These are phyloP conservation scores for Rhodosporidiobolus sp. DNA, from an alignment of 768 basidiomycete species.

Conservation along the genomic window DNA sequence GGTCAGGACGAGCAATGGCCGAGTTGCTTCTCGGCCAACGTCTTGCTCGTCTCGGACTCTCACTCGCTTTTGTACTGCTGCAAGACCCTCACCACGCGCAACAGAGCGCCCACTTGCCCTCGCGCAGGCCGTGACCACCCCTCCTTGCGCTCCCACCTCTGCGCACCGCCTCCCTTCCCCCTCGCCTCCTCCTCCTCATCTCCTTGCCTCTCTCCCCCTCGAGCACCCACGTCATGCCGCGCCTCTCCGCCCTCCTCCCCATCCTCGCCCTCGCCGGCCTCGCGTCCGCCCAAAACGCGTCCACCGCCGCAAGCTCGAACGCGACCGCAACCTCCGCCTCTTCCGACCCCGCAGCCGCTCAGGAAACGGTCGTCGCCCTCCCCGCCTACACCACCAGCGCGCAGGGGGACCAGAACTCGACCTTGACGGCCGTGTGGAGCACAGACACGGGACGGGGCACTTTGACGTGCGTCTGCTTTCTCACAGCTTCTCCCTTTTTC, in stretches of 20 bases:
- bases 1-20: too few species aligned
- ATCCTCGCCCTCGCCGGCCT: background rate
- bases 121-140: background rate
- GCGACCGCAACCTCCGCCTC: background rate
- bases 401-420: slow-evolving; percentile 3
- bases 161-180: background rate
- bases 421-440: slow-evolving; percentile 17
- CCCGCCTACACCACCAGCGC: background rate
- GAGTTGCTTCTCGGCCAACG: too few species aligned
- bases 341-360: background rate
- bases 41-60: too few species aligned
- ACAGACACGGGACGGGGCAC: background rate
- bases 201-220: background rate
- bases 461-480: slow-evolving; percentile 10
- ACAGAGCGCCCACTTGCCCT: background rate
- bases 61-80: too few species aligned
- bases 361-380: background rate
- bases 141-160: too few species aligned
- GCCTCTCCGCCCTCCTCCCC: background rate
- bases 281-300: background rate
- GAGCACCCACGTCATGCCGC: background rate
- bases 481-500: background rate
- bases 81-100: too few species aligned
- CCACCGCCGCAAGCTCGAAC: background rate
- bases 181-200: background rate